Evolutionary conservation across 2,329 filamentous ascomycete genomes (phyloP), one percentile per base, ranked within the genome.

Genomic region (Aspergillus quadricinctus): DNA sequence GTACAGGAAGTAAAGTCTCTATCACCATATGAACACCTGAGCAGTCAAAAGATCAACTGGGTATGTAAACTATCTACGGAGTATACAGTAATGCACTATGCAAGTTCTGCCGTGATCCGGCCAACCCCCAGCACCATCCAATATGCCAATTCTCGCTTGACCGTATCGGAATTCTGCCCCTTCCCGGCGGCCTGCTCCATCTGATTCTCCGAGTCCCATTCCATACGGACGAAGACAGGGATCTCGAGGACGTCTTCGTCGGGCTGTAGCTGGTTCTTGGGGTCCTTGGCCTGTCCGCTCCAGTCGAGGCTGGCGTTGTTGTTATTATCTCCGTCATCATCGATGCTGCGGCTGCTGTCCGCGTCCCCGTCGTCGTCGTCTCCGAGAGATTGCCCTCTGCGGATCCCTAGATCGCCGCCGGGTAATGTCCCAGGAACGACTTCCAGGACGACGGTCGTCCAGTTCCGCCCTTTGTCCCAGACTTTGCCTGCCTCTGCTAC

Each of bases 81-180:
- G 31, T 37, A 37, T 37, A 7, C 11, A 37, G 14, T 14, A 3
- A 17, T 7, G 14, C 31, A 37, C 52, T 56, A 56, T 49, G 52
- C 27, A 35, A 63, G 21, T 48, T 62, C 52, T 11, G 48, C 43
- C 62, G 77, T 83, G 67, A 97, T 94, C 66, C 86, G 86, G 9
- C 94, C 94, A 56, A 95, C 83, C 3, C 93, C 93, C 37, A 97
- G 79, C 21, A 96, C 92, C 77, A 90, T 92, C 94, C 94, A 99
- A 75, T 96, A 97, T 54, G 92, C 92, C 74, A 97, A 77, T 71
- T 97, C 94, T 68, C 89, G 84, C 78, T 87, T 93, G 75, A 93
- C 89, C 72, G 82, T 87, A 49, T 79, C 83, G 48, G 83, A 85
- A 71, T 81, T 86, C 64, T 82, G 83, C 1, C 75, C 66, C 65